Evolutionary conservation across 2,329 filamentous ascomycete genomes (phyloP).

Genomic region (Phialocephala sp.): DNA sequence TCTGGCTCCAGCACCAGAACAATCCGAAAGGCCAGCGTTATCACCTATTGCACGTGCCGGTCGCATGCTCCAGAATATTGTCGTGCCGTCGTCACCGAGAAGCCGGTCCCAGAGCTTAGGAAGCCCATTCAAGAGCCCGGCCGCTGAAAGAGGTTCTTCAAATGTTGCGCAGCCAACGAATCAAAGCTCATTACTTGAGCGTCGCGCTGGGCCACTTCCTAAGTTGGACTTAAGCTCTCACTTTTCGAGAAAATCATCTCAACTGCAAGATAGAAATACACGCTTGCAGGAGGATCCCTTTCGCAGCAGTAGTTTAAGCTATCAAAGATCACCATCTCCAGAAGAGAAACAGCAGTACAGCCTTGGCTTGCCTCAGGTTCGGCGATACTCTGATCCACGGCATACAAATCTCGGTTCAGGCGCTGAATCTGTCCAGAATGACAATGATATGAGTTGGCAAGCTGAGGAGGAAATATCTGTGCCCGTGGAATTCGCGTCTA

Average conservation of each 20-base stretch:
- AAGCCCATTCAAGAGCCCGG: slow-evolving; percentile 44
- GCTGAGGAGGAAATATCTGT: slow-evolving; percentile 33
- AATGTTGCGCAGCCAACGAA: slow-evolving; percentile 27
- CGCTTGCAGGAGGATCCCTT: slow-evolving; percentile 38
- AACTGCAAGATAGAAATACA: slow-evolving; percentile 19
- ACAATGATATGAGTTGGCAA: slow-evolving; percentile 41
- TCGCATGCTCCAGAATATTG: slow-evolving; percentile 42
- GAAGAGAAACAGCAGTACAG: slow-evolving; percentile 36
- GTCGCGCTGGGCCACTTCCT: slow-evolving; percentile 29
- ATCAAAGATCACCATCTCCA: slow-evolving; percentile 30
- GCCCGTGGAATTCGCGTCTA: slow-evolving; percentile 13
- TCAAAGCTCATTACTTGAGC: slow-evolving; percentile 25
- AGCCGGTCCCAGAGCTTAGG: slow-evolving; percentile 42
- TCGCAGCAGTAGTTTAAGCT: slow-evolving; percentile 19
- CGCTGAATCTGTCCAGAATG: slow-evolving; percentile 26
- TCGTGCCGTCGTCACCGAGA: slow-evolving; percentile 40
- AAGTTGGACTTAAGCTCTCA: slow-evolving; percentile 33
- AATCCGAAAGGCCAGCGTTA: slow-evolving; percentile 32
- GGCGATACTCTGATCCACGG: slow-evolving; percentile 26
- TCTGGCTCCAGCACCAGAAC: slow-evolving; percentile 19
- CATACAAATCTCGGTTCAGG: slow-evolving; percentile 23
- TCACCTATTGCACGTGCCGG: slow-evolving; percentile 42
- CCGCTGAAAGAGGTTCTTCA: slow-evolving; percentile 34
- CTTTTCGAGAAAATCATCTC: slow-evolving; percentile 26
- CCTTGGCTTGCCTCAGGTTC: slow-evolving; percentile 31